Percentiles rank a stretch among this genome's conserved stretches.
Conservation (phyloP, 305 asterid species). For the Fraxinus paxiana region DNA sequence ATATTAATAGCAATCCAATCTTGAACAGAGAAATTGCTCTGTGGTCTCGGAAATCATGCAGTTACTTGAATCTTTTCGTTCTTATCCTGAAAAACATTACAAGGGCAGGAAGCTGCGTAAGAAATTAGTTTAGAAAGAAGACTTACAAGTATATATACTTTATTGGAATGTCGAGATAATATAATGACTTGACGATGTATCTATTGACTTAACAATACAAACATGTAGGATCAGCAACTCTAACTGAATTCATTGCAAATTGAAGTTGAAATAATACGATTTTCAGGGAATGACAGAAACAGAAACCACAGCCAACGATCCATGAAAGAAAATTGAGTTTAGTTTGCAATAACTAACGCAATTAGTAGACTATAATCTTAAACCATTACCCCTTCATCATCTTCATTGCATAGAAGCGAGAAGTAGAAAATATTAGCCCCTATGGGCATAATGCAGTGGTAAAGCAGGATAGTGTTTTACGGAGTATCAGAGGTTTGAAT, state of each 20-base stretch:
- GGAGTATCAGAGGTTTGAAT: too few species aligned
- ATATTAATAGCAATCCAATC: conserved; percentile 10
- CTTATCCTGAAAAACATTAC: conserved; percentile 26
- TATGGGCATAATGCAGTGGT: too few species aligned
- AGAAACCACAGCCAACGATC: too few species aligned
- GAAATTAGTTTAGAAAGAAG: not conserved
- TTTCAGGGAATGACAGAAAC: not conserved
- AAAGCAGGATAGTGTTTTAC: too few species aligned
- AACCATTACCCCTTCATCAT: not conserved
- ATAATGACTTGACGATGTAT: not conserved
- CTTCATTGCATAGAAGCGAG: not conserved
- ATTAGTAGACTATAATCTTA: too few species aligned
- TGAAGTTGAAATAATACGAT: not conserved
- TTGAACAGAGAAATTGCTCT: not conserved
- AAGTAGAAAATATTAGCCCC: not conserved
- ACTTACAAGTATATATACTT: not conserved
- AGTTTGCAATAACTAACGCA: too few species aligned
- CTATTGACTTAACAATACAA: not conserved
- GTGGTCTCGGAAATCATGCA: conserved; percentile 17
- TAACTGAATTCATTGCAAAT: not conserved
- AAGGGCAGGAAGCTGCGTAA: not conserved
- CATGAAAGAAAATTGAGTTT: too few species aligned
- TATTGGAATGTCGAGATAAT: not conserved
- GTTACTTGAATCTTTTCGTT: conserved; percentile 5
- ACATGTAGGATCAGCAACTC: not conserved